A percentile compares a stretch with the other conserved stretches of the same genome.
phyloP scores from a whole-genome alignment of 75 land plant species.

The Cryptomeria japonica region DNA sequence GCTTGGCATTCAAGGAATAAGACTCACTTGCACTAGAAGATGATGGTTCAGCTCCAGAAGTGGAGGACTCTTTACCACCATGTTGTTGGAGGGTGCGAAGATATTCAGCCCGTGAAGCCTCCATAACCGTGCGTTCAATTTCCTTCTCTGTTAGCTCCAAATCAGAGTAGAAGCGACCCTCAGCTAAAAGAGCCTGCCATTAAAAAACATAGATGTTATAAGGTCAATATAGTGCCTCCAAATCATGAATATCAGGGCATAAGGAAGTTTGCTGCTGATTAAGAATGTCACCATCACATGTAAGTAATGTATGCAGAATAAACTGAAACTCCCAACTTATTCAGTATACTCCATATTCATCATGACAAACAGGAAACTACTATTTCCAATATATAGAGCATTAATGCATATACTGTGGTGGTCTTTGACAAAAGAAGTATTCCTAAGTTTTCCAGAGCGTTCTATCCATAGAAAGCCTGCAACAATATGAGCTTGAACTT shows the following conservation, averaged over 20 bases:
- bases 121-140: slow-evolving; percentile 96
- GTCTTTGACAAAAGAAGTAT: not conserved
- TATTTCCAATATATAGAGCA: no score
- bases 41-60: slow-evolving; percentile 91
- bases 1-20: not conserved
- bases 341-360: not conserved
- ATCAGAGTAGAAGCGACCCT: slow-evolving; percentile 95
- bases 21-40: slow-evolving; percentile 83
- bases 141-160: slow-evolving; percentile 98
- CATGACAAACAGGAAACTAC: not conserved
- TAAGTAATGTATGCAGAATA: not conserved
- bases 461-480: no score
- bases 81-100: slow-evolving; percentile 57
- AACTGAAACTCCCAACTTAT: not conserved
- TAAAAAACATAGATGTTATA: slow-evolving; percentile 3
- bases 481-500: not conserved
- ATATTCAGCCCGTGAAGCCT: slow-evolving; percentile 95
- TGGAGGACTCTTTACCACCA: slow-evolving; percentile 64
- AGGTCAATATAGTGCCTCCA: not conserved
- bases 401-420: not conserved
- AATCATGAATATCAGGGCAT: not conserved
- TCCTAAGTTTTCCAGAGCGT: not conserved
- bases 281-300: not conserved
- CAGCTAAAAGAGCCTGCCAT: slow-evolving; percentile 93
- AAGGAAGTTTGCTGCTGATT: not conserved